Evolutionary conservation across 768 basidiomycete species (phyloP).

Genomic region (Baorangia bicolor): DNA sequence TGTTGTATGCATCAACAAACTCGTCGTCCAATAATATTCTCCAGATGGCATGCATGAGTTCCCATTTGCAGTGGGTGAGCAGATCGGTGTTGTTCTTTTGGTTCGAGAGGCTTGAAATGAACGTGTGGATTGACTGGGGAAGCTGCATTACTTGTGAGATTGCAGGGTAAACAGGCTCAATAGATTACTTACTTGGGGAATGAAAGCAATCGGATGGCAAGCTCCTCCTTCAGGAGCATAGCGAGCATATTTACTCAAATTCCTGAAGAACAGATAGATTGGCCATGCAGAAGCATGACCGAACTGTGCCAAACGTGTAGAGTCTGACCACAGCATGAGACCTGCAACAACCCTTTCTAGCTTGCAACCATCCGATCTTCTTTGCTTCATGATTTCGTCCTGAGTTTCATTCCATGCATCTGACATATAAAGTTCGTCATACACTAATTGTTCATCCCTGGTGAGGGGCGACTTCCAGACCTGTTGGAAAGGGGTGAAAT

Average conservation of each 20-base stretch:
- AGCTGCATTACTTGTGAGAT: too few species aligned
- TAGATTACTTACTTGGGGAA: slow-evolving; percentile 18
- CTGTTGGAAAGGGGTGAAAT: not conserved
- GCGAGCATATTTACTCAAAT: slow-evolving; percentile 22
- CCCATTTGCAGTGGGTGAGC: too few species aligned
- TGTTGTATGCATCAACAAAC: too few species aligned
- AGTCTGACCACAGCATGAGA: slow-evolving; percentile 21
- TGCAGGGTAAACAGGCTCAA: too few species aligned
- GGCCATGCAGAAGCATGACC: slow-evolving; percentile 23
- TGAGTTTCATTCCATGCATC: not conserved
- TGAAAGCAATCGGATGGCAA: slow-evolving; percentile 24
- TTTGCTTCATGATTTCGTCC: not conserved
- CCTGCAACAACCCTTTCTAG: slow-evolving; percentile 13
- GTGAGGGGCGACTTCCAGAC: not conserved
- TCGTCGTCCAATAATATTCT: too few species aligned
- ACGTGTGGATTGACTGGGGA: too few species aligned
- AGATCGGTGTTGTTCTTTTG: too few species aligned
- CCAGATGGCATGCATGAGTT: too few species aligned
- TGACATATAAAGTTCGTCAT: not conserved
- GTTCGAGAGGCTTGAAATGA: too few species aligned
- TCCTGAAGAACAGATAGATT: slow-evolving; percentile 22
- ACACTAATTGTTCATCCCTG: not conserved
- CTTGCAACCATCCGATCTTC: not conserved
- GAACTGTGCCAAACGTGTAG: slow-evolving; percentile 10
- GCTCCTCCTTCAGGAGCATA: slow-evolving; percentile 1